phyloP scores from a whole-genome alignment of 441 rosid genomes.

The Euphorbia schlechtendalii region DNA sequence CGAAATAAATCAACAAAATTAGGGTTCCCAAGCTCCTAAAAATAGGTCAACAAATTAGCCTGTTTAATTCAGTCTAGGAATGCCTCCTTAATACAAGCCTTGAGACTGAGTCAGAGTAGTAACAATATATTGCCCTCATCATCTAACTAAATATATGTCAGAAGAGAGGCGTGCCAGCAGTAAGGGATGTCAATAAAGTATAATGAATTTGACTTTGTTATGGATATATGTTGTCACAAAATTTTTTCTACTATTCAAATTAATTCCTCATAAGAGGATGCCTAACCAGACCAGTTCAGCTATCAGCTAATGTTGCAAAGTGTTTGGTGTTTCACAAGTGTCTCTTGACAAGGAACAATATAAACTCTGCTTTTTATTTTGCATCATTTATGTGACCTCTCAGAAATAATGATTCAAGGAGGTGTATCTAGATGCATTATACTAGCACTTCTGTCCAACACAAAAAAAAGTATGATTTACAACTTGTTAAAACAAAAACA shows the following conservation, averaged over 20 bases:
- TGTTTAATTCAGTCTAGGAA: background rate
- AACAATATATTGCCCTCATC: background rate
- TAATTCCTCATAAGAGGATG: too few species aligned
- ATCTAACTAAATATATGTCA: constrained; percentile 3
- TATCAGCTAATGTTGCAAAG: constrained; percentile 39
- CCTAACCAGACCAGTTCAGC: constrained; percentile 11
- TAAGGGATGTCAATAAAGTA: background rate
- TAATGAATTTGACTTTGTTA: background rate
- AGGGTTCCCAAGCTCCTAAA: too few species aligned
- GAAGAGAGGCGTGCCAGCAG: background rate
- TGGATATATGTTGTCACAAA: too few species aligned
- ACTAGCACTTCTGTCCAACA: background rate
- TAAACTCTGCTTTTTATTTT: constrained; percentile 51
- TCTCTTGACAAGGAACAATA: constrained; percentile 49
- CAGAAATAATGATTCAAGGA: constrained; percentile 58
- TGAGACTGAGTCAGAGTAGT: background rate
- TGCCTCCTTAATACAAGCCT: background rate
- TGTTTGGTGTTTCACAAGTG: constrained; percentile 34
- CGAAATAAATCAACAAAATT: background rate
- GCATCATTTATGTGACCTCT: constrained; percentile 84
- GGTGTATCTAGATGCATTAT: constrained; percentile 80
- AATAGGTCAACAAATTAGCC: background rate
- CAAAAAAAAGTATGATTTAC: background rate
- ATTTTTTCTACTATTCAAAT: too few species aligned
- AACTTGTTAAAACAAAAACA: background rate